phyloP scores from a whole-genome alignment of 176 grass and related monocot species.

The Luzula sylvatica region DNA sequence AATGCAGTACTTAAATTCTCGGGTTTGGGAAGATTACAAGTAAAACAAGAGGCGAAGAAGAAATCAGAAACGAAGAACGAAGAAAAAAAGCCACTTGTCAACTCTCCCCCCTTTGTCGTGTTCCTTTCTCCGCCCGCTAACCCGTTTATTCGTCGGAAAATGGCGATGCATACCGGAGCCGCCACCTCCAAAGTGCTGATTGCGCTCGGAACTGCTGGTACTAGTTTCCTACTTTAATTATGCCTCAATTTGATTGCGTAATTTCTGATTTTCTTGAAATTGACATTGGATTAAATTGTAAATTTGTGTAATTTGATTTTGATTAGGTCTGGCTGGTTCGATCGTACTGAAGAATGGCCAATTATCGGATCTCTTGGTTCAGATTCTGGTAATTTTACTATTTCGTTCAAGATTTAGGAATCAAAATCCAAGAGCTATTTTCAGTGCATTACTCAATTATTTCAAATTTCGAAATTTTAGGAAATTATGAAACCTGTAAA shows the following conservation, averaged over 20 bases:
- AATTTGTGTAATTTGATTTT: not conserved
- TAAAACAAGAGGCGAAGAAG: no score
- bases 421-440: constrained; percentile 3
- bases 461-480: constrained; percentile 21
- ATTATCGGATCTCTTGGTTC: constrained; percentile 64
- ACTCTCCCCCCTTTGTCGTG: not conserved
- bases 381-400: constrained; percentile 51
- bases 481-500: constrained; percentile 73
- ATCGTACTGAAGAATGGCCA: constrained; percentile 77
- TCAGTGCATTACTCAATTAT: not conserved
- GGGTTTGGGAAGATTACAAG: no score
- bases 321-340: constrained; percentile 62
- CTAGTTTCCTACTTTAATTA: not conserved
- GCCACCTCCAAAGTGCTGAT: constrained; percentile 86
- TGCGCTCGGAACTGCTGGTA: constrained; percentile 60
- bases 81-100: not conserved
- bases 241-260: not conserved
- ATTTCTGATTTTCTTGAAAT: constrained; percentile 1
- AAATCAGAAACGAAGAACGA: no score
- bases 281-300: not conserved
- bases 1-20: no score
- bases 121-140: not conserved
- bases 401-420: constrained; percentile 6
- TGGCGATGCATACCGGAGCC: constrained; percentile 75
- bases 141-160: constrained; percentile 17